These are phyloP conservation scores for Eucalyptus polybractea DNA, from an alignment of 345 rosid genomes.

Conservation along the genomic window DNA sequence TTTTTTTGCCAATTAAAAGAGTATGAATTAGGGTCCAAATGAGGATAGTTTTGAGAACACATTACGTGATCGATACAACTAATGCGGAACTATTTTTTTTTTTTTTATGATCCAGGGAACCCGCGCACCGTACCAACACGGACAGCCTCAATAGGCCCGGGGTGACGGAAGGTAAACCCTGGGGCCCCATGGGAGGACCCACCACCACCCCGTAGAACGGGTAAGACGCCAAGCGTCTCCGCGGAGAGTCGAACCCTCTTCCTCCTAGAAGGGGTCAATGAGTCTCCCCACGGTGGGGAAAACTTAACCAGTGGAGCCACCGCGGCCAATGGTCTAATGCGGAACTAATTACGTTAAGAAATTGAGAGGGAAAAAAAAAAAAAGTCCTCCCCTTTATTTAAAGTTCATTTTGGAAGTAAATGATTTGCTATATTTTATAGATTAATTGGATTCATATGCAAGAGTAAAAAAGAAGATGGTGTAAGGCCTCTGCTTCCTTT, in stretches of 20 bases:
- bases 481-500: background rate
- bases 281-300: too few relatives aligned
- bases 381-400: background rate
- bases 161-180: too few relatives aligned
- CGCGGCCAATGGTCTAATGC: rapidly evolving
- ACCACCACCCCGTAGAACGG: rapidly evolving
- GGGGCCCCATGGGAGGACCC: too few relatives aligned
- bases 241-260: too few relatives aligned
- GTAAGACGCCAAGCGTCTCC: too few relatives aligned
- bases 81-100: background rate
- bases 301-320: too few relatives aligned
- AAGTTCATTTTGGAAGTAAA: background rate
- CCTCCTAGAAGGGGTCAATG: too few relatives aligned
- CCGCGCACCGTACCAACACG: too few relatives aligned
- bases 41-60: background rate
- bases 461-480: background rate
- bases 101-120: too few relatives aligned
- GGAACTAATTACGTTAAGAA: background rate
- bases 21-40: background rate
- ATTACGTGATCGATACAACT: background rate
- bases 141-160: rapidly evolving
- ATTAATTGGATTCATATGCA: background rate
- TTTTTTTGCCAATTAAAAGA: background rate
- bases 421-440: background rate
- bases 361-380: background rate